Conservation (phyloP, 2,329 filamentous ascomycete species). For the Fusarium sarcochroum region DNA sequence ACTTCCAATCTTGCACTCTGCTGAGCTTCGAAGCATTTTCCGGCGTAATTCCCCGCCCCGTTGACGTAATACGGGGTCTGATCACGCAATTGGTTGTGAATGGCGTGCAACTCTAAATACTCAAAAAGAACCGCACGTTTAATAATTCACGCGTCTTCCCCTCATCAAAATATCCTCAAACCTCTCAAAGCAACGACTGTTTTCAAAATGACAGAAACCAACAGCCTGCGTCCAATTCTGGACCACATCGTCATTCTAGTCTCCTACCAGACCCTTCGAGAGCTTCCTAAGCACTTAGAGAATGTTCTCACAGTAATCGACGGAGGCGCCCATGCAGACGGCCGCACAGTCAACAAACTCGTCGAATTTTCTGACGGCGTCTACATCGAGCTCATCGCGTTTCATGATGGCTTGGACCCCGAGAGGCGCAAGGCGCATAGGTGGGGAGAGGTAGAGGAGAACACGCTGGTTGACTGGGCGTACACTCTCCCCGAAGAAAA, state of each 20-base stretch:
- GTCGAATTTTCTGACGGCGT: constrained; percentile 24
- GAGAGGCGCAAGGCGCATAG: constrained; percentile 25
- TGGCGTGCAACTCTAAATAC: neutral
- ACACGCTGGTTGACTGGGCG: constrained; percentile 30
- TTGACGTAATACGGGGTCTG: constrained; percentile 20
- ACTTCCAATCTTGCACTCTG: neutral
- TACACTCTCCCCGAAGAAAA: constrained; percentile 25
- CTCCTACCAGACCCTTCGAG: constrained; percentile 21
- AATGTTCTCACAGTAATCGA: constrained; percentile 24
- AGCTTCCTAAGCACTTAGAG: constrained; percentile 16
- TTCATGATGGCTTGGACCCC: constrained; percentile 24
- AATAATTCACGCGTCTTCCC: neutral
- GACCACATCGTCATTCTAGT: constrained; percentile 35
- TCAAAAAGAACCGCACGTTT: neutral
- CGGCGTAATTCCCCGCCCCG: fast-evolving
- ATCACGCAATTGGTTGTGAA: constrained; percentile 27
- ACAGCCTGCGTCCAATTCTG: constrained; percentile 1
- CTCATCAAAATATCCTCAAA: neutral
- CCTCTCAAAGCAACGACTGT: fast-evolving
- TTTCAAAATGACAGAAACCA: neutral
- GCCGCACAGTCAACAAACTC: constrained; percentile 33
- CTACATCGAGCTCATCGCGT: constrained; percentile 38
- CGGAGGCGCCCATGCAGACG: constrained; percentile 27
- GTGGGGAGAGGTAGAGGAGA: constrained; percentile 30
- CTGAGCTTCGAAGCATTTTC: neutral